phyloP scores from a whole-genome alignment of 352 stramenopile species.

The Globisporangium canariense region DNA sequence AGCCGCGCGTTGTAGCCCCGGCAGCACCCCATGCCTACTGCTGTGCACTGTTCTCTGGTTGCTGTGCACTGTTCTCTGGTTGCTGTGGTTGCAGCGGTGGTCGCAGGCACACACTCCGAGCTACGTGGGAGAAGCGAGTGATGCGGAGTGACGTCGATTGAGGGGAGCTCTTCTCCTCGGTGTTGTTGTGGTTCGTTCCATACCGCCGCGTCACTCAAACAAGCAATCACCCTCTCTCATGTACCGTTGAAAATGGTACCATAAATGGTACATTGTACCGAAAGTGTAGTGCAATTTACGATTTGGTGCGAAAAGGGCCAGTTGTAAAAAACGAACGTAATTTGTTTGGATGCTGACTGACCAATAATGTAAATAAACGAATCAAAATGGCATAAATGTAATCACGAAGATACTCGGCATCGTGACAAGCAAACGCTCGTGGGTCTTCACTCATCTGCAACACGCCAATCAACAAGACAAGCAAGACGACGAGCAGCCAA shows the following conservation, averaged over 20 bases:
- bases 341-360: too few relatives aligned
- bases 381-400: too few relatives aligned
- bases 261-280: background rate
- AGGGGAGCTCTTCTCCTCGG: too few relatives aligned
- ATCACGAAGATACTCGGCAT: too few relatives aligned
- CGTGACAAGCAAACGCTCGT: too few relatives aligned
- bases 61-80: background rate
- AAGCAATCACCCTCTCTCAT: background rate
- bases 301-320: conserved; percentile 11
- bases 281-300: too few relatives aligned
- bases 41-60: background rate
- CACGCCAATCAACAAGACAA: background rate
- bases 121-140: too few relatives aligned
- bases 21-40: conserved; percentile 41
- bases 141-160: too few relatives aligned
- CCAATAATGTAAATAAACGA: too few relatives aligned
- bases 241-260: background rate
- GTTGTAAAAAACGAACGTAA: conserved; percentile 3
- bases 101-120: background rate
- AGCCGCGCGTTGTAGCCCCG: conserved; percentile 66
- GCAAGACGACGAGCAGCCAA: background rate
- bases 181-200: background rate
- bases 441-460: conserved; percentile 8
- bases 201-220: conserved; percentile 4
- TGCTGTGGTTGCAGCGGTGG: background rate